Base-by-base conservation (phyloP, 1,284 basidiomycete species). In the Sphagnurus paluster region DNA sequence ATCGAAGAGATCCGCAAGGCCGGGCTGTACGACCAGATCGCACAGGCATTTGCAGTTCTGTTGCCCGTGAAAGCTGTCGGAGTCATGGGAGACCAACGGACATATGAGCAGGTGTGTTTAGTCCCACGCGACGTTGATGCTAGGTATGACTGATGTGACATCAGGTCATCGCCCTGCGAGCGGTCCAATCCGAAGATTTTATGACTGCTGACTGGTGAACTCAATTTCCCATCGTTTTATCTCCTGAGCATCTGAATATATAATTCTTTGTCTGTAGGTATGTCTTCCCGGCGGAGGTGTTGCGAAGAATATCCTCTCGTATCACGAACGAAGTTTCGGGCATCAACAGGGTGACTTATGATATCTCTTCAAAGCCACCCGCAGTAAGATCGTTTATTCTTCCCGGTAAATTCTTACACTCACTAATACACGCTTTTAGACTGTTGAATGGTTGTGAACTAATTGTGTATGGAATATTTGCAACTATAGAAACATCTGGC, bases 261-360 rank as follows among this genome's bases (percentile, higher is more conserved):
- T 45, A 14, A 13, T 38, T 39, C 26, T 34, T 47, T 25, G 21
- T 21, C 45, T 25, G 10, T 56, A 90, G 88, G 89, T 95, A 90
- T 71, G 86, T 92, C 21, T 99, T 99, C 79, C 94, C 96, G n/a
- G 73, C 92, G 16, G 87, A 90, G 36, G 87, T 99, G 14, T 71
- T 99, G 49, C 84, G 89, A 57, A 86, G 87, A 60, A 94, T 99
- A 59, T 98, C 94, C 16, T 96, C 93, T 44, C 81, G 97, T 45
- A 99, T 99, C 61, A 99, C 97, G 35, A 99, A 99, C 70, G 97
- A 99, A 71, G 94, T 97, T 5, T 71, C 76, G 54, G 96, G 96
- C 19, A 85, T 98, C 63, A 97, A 97, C 72, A 84, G 93, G 34
- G 89, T 96, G 36, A 91, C 90, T 5, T 97, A 97, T 66, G 97